phyloP scores from a whole-genome alignment of 768 basidiomycete genomes.

The Amanita fuliginea region DNA sequence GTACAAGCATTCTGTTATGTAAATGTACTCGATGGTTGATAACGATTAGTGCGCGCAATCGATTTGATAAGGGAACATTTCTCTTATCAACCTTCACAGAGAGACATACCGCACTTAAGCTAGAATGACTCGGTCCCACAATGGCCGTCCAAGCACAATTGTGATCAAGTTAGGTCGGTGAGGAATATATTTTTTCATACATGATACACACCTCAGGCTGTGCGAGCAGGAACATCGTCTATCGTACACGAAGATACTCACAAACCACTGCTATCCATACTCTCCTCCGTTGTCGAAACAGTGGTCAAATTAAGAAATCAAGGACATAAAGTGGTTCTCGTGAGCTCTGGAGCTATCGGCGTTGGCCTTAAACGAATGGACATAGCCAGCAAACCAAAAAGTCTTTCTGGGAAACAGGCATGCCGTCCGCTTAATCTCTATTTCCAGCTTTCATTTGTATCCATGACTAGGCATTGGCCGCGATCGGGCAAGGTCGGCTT shows the following conservation, averaged over 20 bases:
- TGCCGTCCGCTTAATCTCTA: slow-evolving; percentile 13
- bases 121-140: slow-evolving; percentile 13
- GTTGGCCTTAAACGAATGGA: slow-evolving; percentile 92
- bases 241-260: slow-evolving; percentile 94
- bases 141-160: slow-evolving; percentile 44
- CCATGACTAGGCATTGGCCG: slow-evolving; percentile 70
- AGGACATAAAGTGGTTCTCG: slow-evolving; percentile 92
- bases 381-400: slow-evolving; percentile 68
- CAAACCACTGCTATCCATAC: slow-evolving; percentile 80
- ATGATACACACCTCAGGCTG: background rate
- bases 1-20: background rate
- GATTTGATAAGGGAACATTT: background rate
- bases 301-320: slow-evolving; percentile 63
- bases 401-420: slow-evolving; percentile 85
- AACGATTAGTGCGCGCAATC: too few relatives aligned
- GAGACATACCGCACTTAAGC: background rate
- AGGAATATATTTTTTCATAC: background rate
- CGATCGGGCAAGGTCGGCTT: slow-evolving; percentile 92
- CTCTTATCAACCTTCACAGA: background rate
- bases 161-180: slow-evolving; percentile 76
- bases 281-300: slow-evolving; percentile 89
- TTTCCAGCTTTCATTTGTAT: background rate
- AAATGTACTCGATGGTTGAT: background rate
- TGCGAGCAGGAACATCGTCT: slow-evolving; percentile 72
- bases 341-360: slow-evolving; percentile 96